Conservation (phyloP, 2,329 filamentous ascomycete genomes). For the Hymenoscyphus albidus region DNA sequence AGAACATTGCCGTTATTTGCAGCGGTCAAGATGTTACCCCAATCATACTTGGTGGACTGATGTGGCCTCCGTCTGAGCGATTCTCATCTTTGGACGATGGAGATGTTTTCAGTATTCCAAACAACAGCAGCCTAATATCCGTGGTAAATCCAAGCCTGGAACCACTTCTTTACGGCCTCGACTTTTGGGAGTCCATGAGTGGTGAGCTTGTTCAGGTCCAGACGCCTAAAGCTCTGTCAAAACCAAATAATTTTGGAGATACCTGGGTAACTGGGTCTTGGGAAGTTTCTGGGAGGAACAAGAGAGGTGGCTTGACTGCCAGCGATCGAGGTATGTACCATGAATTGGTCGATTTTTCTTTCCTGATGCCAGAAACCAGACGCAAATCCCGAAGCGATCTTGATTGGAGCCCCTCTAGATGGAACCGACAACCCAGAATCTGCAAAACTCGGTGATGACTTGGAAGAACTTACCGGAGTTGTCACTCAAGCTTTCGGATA, state of each 20-base stretch:
- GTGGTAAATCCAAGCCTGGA: constrained; percentile 56
- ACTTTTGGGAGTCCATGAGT: constrained; percentile 69
- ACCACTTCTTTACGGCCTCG: constrained; percentile 60
- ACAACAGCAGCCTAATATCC: constrained; percentile 56
- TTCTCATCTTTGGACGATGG: constrained; percentile 61
- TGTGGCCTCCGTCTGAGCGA: constrained; percentile 56
- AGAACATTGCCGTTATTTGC: constrained; percentile 50
- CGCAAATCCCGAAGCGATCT: constrained; percentile 65
- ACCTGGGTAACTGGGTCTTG: constrained; percentile 66
- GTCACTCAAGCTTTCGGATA: constrained; percentile 63
- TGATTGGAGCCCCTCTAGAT: constrained; percentile 62
- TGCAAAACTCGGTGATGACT: constrained; percentile 60
- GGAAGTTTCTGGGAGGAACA: constrained; percentile 58
- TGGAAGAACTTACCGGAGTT: constrained; percentile 66
- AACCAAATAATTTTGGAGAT: constrained; percentile 62
- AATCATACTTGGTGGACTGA: constrained; percentile 54
- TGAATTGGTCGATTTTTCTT: not conserved
- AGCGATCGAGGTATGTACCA: constrained; percentile 45
- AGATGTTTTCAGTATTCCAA: constrained; percentile 62
- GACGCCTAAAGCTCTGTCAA: constrained; percentile 52
- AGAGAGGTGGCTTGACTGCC: constrained; percentile 61
- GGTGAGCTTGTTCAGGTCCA: constrained; percentile 65
- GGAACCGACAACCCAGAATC: constrained; percentile 55
- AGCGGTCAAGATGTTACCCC: constrained; percentile 52
- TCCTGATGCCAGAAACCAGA: constrained; percentile 39